These are phyloP conservation scores for Urostyla sp. DNA, from an alignment of 73 alveolate genomes.

Conservation along the genomic window DNA sequence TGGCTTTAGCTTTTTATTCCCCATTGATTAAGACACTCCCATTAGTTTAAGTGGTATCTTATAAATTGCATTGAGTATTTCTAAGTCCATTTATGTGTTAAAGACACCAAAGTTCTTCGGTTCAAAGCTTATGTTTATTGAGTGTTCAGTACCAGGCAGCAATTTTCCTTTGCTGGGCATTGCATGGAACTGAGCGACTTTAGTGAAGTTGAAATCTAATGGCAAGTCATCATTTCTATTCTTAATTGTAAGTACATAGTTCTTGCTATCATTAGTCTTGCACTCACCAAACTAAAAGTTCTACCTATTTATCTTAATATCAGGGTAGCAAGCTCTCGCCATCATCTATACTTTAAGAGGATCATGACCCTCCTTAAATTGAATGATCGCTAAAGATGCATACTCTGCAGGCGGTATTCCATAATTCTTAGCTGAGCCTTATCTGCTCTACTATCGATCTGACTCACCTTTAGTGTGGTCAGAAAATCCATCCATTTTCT, in stretches of 20 bases:
- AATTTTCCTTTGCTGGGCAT: conserved; percentile 90
- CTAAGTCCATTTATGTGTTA: conserved; percentile 78
- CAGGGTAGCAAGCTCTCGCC: conserved; percentile 96
- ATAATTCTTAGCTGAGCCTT: conserved; percentile 76
- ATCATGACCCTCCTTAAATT: conserved; percentile 84
- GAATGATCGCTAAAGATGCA: conserved; percentile 79
- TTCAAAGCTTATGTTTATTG: conserved; percentile 91
- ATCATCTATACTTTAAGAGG: conserved; percentile 92
- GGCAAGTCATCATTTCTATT: conserved; percentile 96
- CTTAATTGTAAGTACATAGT: conserved; percentile 86
- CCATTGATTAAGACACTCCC: conserved; percentile 84
- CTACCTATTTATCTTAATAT: conserved; percentile 86
- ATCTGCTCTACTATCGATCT: conserved; percentile 63
- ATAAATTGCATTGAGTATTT: conserved; percentile 88
- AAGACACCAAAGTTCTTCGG: conserved; percentile 97
- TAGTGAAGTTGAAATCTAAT: conserved; percentile 86
- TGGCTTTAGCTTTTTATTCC: conserved; percentile 62
- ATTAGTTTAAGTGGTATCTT: conserved; percentile 91
- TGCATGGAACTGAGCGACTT: conserved; percentile 93
- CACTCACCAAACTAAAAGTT: conserved; percentile 93
- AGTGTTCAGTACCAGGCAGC: conserved; percentile 88
- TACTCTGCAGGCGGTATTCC: conserved; percentile 75
- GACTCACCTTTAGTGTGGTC: conserved; percentile 63
- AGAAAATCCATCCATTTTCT: conserved; percentile 78
- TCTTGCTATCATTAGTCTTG: conserved; percentile 90